These are phyloP conservation scores for Hanseniaspora valbyensis DNA, from an alignment of 805 yeast species.

Conservation along the genomic window DNA sequence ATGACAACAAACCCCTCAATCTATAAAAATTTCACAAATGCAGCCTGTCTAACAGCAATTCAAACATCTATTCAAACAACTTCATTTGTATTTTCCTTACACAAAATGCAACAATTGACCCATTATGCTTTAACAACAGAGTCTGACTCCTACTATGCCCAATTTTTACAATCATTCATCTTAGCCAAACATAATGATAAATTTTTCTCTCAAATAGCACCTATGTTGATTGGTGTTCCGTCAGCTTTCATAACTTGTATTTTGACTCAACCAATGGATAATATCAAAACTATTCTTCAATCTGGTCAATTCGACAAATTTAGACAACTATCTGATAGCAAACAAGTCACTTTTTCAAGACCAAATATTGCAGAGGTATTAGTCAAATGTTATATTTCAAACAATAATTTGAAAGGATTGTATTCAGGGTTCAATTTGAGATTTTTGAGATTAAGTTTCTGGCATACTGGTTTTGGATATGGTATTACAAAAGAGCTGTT, in stretches of 20 bases:
- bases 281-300: slow-evolving; percentile 77
- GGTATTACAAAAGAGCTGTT: slow-evolving; percentile 36
- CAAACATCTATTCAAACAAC: neutral
- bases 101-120: neutral
- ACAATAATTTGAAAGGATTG: slow-evolving; percentile 24
- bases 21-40: neutral
- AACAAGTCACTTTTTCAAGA: slow-evolving; percentile 26
- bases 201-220: neutral
- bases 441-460: slow-evolving; percentile 47
- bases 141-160: neutral
- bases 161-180: neutral
- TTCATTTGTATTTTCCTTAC: neutral
- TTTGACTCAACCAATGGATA: slow-evolving; percentile 80
- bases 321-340: slow-evolving; percentile 18
- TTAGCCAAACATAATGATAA: neutral
- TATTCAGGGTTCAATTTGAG: slow-evolving; percentile 49
- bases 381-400: slow-evolving; percentile 40
- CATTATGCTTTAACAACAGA: neutral
- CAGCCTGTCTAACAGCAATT: neutral
- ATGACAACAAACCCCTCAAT: neutral
- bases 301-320: slow-evolving; percentile 48
- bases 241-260: slow-evolving; percentile 66
- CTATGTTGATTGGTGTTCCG: slow-evolving; percentile 39
- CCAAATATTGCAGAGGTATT: slow-evolving; percentile 47
- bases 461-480: slow-evolving; percentile 60